Evolutionary conservation across 2,329 filamentous ascomycete species (phyloP).

Genomic region (Fonsecaea pugnacius): DNA sequence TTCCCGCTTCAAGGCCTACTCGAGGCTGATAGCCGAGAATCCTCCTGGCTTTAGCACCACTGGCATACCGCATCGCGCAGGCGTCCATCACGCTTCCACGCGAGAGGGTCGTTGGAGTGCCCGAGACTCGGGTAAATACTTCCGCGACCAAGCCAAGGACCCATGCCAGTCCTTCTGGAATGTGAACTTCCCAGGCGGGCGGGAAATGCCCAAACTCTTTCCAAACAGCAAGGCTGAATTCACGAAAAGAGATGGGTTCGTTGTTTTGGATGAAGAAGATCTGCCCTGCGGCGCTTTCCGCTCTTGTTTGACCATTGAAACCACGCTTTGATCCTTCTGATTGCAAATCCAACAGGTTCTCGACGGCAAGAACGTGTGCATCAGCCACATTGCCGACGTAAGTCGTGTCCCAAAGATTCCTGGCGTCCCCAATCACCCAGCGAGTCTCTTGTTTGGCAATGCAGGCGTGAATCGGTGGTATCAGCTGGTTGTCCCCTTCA

Average conservation of each 20-base stretch:
- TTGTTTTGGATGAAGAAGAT: constrained; percentile 55
- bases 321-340: constrained; percentile 33
- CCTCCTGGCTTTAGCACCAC: constrained; percentile 55
- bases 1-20: constrained; percentile 57
- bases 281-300: constrained; percentile 46
- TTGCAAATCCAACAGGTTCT: constrained; percentile 47
- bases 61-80: constrained; percentile 58
- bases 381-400: constrained; percentile 52
- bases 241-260: constrained; percentile 51
- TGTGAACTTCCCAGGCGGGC: constrained; percentile 53
- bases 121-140: constrained; percentile 52
- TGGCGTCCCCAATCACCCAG: constrained; percentile 48
- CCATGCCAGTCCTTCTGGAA: constrained; percentile 57
- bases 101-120: constrained; percentile 53
- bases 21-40: constrained; percentile 59
- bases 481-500: constrained; percentile 48
- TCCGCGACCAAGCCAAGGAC: constrained; percentile 54
- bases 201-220: constrained; percentile 56
- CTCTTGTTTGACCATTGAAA: constrained; percentile 7
- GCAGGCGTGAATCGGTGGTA: constrained; percentile 51
- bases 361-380: constrained; percentile 51
- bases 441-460: constrained; percentile 50
- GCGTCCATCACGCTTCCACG: constrained; percentile 61
- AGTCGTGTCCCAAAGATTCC: constrained; percentile 52
- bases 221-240: constrained; percentile 52